Evolutionary conservation across 768 basidiomycete species (phyloP).

Genomic region (Boletales sp.): DNA sequence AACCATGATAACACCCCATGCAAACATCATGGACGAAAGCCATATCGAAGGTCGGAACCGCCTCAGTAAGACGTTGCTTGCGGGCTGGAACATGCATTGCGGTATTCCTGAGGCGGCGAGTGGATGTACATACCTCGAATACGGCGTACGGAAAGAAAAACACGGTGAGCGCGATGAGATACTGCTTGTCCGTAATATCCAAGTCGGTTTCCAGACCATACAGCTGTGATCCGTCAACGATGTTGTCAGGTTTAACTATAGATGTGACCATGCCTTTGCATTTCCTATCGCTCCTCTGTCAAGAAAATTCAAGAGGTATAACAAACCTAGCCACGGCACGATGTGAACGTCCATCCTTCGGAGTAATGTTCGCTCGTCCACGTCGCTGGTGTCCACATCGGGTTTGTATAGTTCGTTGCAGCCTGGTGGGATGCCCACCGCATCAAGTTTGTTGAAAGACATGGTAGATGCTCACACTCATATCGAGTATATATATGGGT

Average conservation of each 20-base stretch:
- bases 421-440: neutral
- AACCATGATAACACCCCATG: constrained; percentile 43
- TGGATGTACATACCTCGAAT: constrained; percentile 50
- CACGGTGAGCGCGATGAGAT: constrained; percentile 63
- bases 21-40: constrained; percentile 42
- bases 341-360: constrained; percentile 63
- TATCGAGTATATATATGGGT: neutral
- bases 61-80: constrained; percentile 59
- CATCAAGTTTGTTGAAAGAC: constrained; percentile 1
- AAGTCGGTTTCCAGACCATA: constrained; percentile 57
- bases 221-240: constrained; percentile 36
- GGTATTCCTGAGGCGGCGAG: neutral
- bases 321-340: constrained; percentile 70
- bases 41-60: constrained; percentile 64
- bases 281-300: constrained; percentile 65
- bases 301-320: constrained; percentile 76
- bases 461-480: neutral
- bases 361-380: constrained; percentile 54
- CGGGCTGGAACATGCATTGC: constrained; percentile 39
- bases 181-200: constrained; percentile 59
- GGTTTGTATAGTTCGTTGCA: constrained; percentile 39
- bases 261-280: constrained; percentile 48
- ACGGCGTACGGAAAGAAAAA: constrained; percentile 76
- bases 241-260: neutral
- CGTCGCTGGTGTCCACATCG: constrained; percentile 46